Evolutionary conservation across 2,329 filamentous ascomycete species (phyloP), one percentile per base, ranked within the genome.

Genomic region (Epichloe bromicola): DNA sequence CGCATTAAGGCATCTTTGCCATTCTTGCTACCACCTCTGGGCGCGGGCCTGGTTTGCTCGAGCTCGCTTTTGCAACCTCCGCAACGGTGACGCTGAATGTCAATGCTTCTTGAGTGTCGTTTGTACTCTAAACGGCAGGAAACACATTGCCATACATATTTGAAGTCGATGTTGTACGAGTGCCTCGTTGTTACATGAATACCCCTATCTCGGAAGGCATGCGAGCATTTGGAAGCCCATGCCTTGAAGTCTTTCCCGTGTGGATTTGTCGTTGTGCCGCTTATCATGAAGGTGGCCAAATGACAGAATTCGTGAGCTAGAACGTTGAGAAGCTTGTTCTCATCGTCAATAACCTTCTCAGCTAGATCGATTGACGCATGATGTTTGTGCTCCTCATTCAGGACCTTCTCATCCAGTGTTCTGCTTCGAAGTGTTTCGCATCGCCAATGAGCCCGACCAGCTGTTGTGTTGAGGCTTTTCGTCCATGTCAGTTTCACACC

Each of bases 251-350:
- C 85, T 12, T 78, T 75, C 20, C 90, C 90, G 63, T 96, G 90
- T 0, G 89, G 88, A 54, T 86, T 83, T 51, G 81, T 82, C 42
- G 79, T 83, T 37, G 90, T 72, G 37, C 83, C 80, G 46, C 77
- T 83, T 55, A 97, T 73, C 81, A 97, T 94, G 66, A 91, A 96
- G 60, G 89, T 95, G 42, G 88, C 84, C 1, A 97, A 71, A 63
- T 98, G 93, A 65, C 93, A 97, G 70, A 93, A 97, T 61, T 98
- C 93, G 65, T 98, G 93, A 0, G 91, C 88, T n/a, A 97, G 70
- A 0, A 93, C 89, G 65, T 96, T 96, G 56, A 93, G 75, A 1
- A 97, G 76, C 3, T 88, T 80, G 52, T 85, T 68, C 57, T 86
- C 80, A 60, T 84, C 78, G 62, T 88, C 82, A 55, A 97, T 89